Evolutionary conservation across 140 eudicot species (phyloP).

Genomic region (Anethum foeniculum): DNA sequence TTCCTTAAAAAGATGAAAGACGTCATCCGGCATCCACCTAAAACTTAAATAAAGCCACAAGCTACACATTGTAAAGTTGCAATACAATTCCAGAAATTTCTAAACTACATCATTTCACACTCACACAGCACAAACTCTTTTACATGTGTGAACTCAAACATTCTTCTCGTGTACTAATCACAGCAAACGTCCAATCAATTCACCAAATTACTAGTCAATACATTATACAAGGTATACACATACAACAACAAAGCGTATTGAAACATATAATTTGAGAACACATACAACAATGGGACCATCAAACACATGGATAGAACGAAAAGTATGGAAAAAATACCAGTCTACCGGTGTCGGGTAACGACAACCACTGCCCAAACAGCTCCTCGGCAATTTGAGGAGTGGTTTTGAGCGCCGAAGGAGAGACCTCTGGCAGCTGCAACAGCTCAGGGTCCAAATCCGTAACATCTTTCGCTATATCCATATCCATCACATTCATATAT

Average conservation of each 20-base stretch:
- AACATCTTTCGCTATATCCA: slow-evolving; percentile 61
- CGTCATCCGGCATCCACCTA: background rate
- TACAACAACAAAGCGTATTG: too few relatives aligned
- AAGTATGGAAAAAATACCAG: slow-evolving; percentile 40
- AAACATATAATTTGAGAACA: background rate
- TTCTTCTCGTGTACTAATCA: too few relatives aligned
- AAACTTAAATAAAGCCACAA: background rate
- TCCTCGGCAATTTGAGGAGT: slow-evolving; percentile 65
- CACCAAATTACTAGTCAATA: background rate
- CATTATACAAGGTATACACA: background rate
- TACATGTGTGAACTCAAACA: too few relatives aligned
- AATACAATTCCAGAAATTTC: too few relatives aligned
- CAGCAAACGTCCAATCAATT: too few relatives aligned
- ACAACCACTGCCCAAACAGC: slow-evolving; percentile 88
- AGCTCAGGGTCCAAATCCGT: slow-evolving; percentile 74
- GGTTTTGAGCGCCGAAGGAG: slow-evolving; percentile 63
- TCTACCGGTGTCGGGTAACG: slow-evolving; percentile 74
- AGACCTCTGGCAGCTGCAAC: slow-evolving; percentile 86
- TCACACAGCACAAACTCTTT: too few relatives aligned
- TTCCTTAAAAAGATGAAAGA: background rate
- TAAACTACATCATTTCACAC: too few relatives aligned
- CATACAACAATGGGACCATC: background rate
- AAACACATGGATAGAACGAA: background rate
- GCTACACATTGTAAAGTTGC: too few relatives aligned
- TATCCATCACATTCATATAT: slow-evolving; percentile 40